Conservation (phyloP, 495 filamentous ascomycete species). For the Hyphodiscus hymeniophilus region DNA sequence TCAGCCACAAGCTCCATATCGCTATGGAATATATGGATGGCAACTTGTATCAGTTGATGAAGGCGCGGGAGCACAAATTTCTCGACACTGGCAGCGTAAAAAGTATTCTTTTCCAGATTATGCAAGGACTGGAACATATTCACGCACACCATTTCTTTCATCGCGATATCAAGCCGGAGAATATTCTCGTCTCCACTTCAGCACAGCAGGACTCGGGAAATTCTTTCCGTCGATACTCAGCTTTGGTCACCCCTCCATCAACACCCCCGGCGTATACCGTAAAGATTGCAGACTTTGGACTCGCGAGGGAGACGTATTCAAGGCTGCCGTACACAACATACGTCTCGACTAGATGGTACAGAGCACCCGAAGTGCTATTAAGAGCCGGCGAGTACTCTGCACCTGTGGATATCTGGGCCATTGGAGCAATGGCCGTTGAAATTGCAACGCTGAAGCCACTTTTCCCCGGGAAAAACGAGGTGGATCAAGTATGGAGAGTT, state of each 20-base stretch:
- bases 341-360: conserved; percentile 97
- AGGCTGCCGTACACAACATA: conserved; percentile 97
- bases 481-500: conserved; percentile 98
- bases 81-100: conserved; percentile 90
- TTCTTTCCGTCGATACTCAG: conserved; percentile 84
- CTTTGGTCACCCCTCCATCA: conserved; percentile 86
- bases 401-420: conserved; percentile 96
- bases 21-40: conserved; percentile 99
- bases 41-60: conserved; percentile 98
- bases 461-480: conserved; percentile 96
- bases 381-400: conserved; percentile 96
- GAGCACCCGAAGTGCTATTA: conserved; percentile 90
- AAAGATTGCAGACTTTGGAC: conserved; percentile 98
- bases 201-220: conserved; percentile 67
- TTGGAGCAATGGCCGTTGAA: conserved; percentile 99
- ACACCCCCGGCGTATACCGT: conserved; percentile 91
- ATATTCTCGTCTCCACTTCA: conserved; percentile 94
- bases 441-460: conserved; percentile 95
- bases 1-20: conserved; percentile 93
- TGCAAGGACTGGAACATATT: conserved; percentile 93
- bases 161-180: conserved; percentile 98
- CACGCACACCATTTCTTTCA: conserved; percentile 98
- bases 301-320: conserved; percentile 95
- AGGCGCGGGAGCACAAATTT: conserved; percentile 88
- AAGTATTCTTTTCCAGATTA: conserved; percentile 94